phyloP scores from a whole-genome alignment of 768 basidiomycete species.

The Mycena polygramma region DNA sequence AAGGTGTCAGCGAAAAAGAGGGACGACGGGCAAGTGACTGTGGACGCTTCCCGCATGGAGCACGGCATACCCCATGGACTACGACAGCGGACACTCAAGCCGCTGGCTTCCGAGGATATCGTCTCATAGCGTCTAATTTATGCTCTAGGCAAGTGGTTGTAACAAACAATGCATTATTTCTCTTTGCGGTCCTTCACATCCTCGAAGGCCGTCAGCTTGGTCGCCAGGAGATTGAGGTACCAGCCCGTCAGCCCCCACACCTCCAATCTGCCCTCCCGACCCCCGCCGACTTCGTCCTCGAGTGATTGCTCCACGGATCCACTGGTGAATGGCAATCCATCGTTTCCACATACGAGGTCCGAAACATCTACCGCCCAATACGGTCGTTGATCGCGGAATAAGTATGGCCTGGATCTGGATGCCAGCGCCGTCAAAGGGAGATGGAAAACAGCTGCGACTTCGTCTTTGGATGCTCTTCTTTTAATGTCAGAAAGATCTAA shows the following conservation, averaged over 20 bases:
- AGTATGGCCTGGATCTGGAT: slow-evolving; percentile 59
- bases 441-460: slow-evolving; percentile 81
- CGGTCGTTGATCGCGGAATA: slow-evolving; percentile 68
- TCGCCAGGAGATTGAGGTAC: slow-evolving; percentile 76
- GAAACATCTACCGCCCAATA: slow-evolving; percentile 80
- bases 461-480: slow-evolving; percentile 61
- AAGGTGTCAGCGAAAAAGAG: slow-evolving; percentile 48
- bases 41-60: slow-evolving; percentile 32
- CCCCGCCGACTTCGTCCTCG: slow-evolving; percentile 58
- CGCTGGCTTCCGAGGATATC: not conserved
- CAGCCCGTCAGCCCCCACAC: slow-evolving; percentile 90
- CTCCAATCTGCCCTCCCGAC: slow-evolving; percentile 65
- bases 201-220: slow-evolving; percentile 55
- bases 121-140: slow-evolving; percentile 8
- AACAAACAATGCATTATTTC: not conserved
- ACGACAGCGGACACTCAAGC: slow-evolving; percentile 28
- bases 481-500: slow-evolving; percentile 65
- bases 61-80: slow-evolving; percentile 28
- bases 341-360: slow-evolving; percentile 58
- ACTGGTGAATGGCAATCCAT: slow-evolving; percentile 19
- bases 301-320: slow-evolving; percentile 32
- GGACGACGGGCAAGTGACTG: slow-evolving; percentile 47
- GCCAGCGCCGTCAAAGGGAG: slow-evolving; percentile 69
- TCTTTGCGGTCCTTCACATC: not conserved
- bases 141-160: too few species aligned